Percentiles rank a stretch among this genome's conserved stretches.
Conservation (phyloP, 2,329 filamentous ascomycete species). For the Cytospora paraplurivora region DNA sequence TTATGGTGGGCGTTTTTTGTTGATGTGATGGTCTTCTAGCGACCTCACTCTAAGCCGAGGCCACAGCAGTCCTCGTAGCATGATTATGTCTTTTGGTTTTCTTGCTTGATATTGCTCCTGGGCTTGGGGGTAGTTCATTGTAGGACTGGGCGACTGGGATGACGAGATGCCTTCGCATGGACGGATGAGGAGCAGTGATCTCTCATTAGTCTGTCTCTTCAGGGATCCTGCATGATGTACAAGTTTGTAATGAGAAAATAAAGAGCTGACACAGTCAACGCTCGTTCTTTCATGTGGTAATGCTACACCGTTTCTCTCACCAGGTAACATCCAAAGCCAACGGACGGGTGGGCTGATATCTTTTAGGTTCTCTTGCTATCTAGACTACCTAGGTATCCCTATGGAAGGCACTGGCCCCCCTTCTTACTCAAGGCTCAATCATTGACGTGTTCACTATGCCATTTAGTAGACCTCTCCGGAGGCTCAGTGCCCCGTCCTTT, state of each 20-base stretch:
- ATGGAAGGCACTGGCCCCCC: not conserved
- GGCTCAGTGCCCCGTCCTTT: too few relatives aligned
- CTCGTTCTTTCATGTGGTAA: not conserved
- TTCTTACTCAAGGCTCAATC: not conserved
- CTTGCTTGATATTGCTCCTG: not conserved
- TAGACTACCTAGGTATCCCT: not conserved
- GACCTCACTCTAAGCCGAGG: not conserved
- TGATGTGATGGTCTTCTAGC: not conserved
- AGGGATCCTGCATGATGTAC: conserved; percentile 12
- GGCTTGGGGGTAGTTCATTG: not conserved
- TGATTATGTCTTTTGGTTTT: conserved; percentile 1
- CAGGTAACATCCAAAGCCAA: not conserved
- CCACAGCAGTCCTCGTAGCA: not conserved
- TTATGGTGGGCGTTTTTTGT: conserved; percentile 18
- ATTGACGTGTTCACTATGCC: not conserved
- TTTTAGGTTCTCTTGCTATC: not conserved
- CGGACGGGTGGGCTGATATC: not conserved
- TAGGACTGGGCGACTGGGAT: conserved; percentile 10
- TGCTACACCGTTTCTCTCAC: not conserved
- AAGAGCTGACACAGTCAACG: conserved; percentile 4
- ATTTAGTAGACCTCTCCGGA: not conserved
- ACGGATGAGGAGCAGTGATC: conserved; percentile 21
- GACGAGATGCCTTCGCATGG: conserved; percentile 1
- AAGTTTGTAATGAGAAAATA: conserved; percentile 22
- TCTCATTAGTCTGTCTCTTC: conserved; percentile 18